Conservation (phyloP, 768 basidiomycete species). For the Candolleomyces aberdarensis region DNA sequence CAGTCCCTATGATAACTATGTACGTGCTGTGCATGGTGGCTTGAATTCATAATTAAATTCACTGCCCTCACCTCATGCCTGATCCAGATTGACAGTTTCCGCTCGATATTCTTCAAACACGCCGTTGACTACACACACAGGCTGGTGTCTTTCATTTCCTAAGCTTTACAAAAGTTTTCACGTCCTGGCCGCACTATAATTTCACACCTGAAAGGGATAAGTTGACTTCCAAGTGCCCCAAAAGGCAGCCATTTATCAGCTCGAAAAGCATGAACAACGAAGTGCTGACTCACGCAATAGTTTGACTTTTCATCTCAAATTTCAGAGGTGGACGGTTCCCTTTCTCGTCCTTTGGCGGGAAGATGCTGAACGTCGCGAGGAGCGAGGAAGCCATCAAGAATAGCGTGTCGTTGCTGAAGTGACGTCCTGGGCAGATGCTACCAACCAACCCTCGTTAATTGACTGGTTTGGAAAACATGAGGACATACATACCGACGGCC, state of each 20-base stretch:
- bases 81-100: no score
- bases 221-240: neutral
- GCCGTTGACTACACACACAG: no score
- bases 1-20: no score
- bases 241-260: neutral
- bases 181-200: neutral
- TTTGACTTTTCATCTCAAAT: neutral
- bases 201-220: neutral
- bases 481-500: constrained; percentile 17
- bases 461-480: no score
- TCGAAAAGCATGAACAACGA: neutral
- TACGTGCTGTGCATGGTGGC: no score
- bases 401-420: constrained; percentile 16
- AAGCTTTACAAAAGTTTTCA: no score
- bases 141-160: no score
- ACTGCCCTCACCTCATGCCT: no score
- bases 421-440: constrained; percentile 24
- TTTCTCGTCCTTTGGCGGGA: constrained; percentile 14
- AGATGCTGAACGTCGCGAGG: constrained; percentile 16
- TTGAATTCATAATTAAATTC: no score
- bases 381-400: constrained; percentile 18
- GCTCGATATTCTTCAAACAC: no score
- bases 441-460: no score
- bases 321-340: constrained; percentile 8
- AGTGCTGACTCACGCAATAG: neutral